These are phyloP conservation scores for Sugiyamaella boreocaroliniensis DNA, from an alignment of 805 yeast species.

Conservation along the genomic window DNA sequence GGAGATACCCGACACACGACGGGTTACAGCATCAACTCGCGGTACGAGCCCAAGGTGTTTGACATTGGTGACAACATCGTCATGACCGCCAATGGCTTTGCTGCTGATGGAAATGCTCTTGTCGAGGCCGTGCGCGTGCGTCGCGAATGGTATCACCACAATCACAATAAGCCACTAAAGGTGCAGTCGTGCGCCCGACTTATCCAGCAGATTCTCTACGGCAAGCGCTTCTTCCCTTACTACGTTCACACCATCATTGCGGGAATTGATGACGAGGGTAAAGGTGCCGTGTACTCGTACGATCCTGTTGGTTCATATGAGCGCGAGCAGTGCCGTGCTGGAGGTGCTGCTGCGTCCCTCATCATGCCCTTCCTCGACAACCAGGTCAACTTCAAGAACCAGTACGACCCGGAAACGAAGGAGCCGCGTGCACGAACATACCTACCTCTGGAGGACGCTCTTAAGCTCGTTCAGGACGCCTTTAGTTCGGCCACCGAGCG, in stretches of 20 bases:
- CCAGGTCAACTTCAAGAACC: constrained; percentile 94
- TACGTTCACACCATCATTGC: constrained; percentile 93
- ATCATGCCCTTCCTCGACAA: constrained; percentile 97
- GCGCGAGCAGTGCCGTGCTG: constrained; percentile 95
- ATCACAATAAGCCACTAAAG: constrained; percentile 66
- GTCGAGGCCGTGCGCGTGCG: constrained; percentile 54
- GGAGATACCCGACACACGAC: constrained; percentile 97
- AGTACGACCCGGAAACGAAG: constrained; percentile 75
- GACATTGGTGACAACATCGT: constrained; percentile 81
- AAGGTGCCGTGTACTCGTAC: constrained; percentile 91
- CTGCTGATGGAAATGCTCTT: constrained; percentile 89
- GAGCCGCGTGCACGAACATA: constrained; percentile 51
- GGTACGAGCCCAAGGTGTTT: constrained; percentile 86
- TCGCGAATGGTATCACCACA: constrained; percentile 82
- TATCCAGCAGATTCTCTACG: constrained; percentile 82
- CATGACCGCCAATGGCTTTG: constrained; percentile 91
- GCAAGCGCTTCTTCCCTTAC: constrained; percentile 93
- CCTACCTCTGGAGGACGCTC: constrained; percentile 74
- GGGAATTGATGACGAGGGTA: constrained; percentile 85
- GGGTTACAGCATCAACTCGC: constrained; percentile 88
- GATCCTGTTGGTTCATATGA: constrained; percentile 98
- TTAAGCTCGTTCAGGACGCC: constrained; percentile 85
- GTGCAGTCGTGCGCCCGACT: constrained; percentile 78
- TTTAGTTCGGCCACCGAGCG: constrained; percentile 96
- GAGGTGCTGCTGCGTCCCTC: constrained; percentile 93